These are phyloP conservation scores for Hanseniaspora taiwanica DNA, from an alignment of 805 yeast genomes.

Conservation along the genomic window DNA sequence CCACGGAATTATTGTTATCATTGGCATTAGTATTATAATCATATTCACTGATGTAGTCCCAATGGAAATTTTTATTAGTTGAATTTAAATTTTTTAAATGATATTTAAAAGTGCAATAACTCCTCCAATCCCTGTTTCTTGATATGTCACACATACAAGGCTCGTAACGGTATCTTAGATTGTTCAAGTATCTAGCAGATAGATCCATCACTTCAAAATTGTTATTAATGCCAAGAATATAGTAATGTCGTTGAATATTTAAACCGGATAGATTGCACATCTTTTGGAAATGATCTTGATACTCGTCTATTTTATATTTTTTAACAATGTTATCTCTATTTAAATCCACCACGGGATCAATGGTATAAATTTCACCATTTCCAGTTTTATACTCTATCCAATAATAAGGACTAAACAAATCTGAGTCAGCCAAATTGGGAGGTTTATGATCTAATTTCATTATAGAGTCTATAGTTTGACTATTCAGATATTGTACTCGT, in stretches of 20 bases:
- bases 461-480: constrained; percentile 3
- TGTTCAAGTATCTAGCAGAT: constrained; percentile 14
- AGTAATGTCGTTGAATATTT: constrained; percentile 11
- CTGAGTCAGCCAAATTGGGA: constrained; percentile 16
- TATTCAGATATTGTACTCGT: background rate
- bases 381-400: constrained; percentile 16
- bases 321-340: constrained; percentile 8
- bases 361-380: constrained; percentile 7
- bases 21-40: too few relatives aligned
- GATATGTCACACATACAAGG: background rate
- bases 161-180: constrained; percentile 12
- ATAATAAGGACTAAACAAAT: constrained; percentile 15
- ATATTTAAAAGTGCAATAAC: constrained; percentile 5
- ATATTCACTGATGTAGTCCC: too few relatives aligned
- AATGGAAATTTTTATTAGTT: too few relatives aligned
- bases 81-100: too few relatives aligned
- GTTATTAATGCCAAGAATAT: constrained; percentile 10
- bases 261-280: constrained; percentile 7
- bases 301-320: background rate
- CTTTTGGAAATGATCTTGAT: constrained; percentile 5
- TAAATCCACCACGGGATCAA: constrained; percentile 16
- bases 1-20: background rate
- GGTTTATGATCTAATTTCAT: constrained; percentile 6
- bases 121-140: constrained; percentile 3
- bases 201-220: constrained; percentile 10